Conservation (phyloP, 2,329 filamentous ascomycete species). For the Phoma sp. region DNA sequence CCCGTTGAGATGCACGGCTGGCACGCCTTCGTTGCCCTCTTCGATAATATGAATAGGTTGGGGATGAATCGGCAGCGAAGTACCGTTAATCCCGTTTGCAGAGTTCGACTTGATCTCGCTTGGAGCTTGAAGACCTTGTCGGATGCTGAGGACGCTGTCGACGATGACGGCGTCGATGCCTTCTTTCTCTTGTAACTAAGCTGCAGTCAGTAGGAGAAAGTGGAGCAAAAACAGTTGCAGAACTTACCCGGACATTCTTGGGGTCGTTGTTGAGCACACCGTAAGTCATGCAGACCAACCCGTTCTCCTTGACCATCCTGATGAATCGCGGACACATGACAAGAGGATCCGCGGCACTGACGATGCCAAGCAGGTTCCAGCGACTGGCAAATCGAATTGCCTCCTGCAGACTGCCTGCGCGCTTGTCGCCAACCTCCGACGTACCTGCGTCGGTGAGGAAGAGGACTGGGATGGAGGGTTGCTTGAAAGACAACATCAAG, state of each 20-base stretch:
- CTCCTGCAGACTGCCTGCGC: conserved; percentile 90
- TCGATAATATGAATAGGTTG: conserved; percentile 6
- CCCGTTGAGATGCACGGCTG: conserved; percentile 5
- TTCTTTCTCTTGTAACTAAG: conserved; percentile 84
- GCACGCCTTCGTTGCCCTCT: conserved; percentile 4
- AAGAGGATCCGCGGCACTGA: conserved; percentile 85
- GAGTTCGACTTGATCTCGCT: background rate
- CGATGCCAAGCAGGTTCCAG: conserved; percentile 94
- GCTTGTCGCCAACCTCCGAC: conserved; percentile 81
- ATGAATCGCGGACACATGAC: conserved; percentile 89
- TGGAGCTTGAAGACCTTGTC: conserved; percentile 77
- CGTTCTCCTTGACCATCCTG: conserved; percentile 90
- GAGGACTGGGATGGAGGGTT: conserved; percentile 92
- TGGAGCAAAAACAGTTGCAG: too few relatives aligned
- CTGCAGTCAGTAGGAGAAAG: conserved; percentile 9
- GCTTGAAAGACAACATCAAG: conserved; percentile 91
- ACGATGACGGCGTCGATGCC: conserved; percentile 98
- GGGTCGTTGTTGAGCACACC: conserved; percentile 90
- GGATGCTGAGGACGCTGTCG: conserved; percentile 89
- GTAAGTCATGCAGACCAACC: conserved; percentile 93
- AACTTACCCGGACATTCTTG: conserved; percentile 77
- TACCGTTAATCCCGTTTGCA: background rate
- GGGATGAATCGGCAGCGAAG: conserved; percentile 1
- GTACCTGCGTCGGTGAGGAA: conserved; percentile 91
- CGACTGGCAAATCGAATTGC: conserved; percentile 91